phyloP scores from a whole-genome alignment of 305 asterid genomes.

The Fraxinus latifolia region DNA sequence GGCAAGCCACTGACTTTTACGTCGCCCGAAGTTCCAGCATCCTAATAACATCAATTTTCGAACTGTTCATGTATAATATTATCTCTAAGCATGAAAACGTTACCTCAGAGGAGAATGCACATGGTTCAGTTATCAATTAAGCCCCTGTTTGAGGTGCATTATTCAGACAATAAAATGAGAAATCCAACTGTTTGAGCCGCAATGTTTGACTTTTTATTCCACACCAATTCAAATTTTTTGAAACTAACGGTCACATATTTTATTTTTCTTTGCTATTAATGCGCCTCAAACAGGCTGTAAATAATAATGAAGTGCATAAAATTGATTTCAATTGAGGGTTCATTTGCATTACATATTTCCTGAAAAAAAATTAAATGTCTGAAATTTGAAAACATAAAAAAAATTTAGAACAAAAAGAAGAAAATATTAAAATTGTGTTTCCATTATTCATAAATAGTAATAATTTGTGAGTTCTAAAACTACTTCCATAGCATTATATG shows the following conservation, averaged over 20 bases:
- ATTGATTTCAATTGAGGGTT: background rate
- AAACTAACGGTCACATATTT: too few relatives aligned
- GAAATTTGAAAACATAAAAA: background rate
- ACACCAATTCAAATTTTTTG: too few relatives aligned
- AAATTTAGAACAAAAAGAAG: background rate
- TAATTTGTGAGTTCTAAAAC: background rate
- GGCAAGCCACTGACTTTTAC: background rate
- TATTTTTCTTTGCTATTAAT: too few relatives aligned
- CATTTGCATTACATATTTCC: background rate
- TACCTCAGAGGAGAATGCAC: background rate
- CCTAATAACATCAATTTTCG: conserved; percentile 22
- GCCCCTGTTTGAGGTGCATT: too few relatives aligned
- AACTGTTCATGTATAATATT: background rate
- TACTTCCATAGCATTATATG: background rate
- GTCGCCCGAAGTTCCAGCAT: conserved; percentile 19
- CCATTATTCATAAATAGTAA: background rate
- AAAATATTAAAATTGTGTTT: background rate
- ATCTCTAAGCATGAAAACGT: background rate
- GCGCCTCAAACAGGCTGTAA: too few relatives aligned
- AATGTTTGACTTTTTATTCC: too few relatives aligned
- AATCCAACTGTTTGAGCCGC: too few relatives aligned
- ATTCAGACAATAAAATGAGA: too few relatives aligned
- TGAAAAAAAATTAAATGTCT: too few relatives aligned
- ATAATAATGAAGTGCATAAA: background rate
- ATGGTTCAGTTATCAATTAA: background rate